phyloP scores from a whole-genome alignment of 2,329 filamentous ascomycete genomes.

The Rutstroemia sp. region DNA sequence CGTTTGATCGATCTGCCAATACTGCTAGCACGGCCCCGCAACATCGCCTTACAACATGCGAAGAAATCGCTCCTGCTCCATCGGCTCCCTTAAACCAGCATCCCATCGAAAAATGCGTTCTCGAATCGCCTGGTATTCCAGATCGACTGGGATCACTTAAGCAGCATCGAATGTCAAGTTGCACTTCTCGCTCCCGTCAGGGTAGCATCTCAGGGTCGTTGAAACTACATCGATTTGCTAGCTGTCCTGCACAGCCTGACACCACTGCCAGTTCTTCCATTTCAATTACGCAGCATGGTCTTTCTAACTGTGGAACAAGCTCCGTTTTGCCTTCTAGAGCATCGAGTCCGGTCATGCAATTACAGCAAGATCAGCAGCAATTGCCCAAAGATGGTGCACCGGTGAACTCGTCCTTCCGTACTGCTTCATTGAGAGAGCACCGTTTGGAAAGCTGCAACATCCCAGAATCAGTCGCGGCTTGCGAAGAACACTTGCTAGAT shows the following conservation, averaged over 20 bases:
- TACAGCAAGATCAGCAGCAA: no score
- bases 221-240: not conserved
- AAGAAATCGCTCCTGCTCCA: not conserved
- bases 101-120: not conserved
- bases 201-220: not conserved
- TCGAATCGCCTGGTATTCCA: not conserved
- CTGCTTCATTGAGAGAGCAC: not conserved
- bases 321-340: not conserved
- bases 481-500: not conserved
- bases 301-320: not conserved
- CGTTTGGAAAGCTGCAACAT: constrained; percentile 6
- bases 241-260: not conserved
- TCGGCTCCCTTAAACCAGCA: not conserved
- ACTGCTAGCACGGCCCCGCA: not conserved
- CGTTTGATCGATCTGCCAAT: not conserved
- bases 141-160: not conserved
- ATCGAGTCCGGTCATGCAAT: no score
- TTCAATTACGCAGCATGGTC: not conserved
- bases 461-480: not conserved
- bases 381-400: no score
- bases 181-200: not conserved
- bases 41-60: not conserved
- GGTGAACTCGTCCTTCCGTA: no score
- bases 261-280: not conserved
- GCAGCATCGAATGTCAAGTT: constrained; percentile 5